Evolutionary conservation across 139 green algal genomes (phyloP), one percentile per base, ranked within the genome.

Genomic region (Trebouxia sp.): DNA sequence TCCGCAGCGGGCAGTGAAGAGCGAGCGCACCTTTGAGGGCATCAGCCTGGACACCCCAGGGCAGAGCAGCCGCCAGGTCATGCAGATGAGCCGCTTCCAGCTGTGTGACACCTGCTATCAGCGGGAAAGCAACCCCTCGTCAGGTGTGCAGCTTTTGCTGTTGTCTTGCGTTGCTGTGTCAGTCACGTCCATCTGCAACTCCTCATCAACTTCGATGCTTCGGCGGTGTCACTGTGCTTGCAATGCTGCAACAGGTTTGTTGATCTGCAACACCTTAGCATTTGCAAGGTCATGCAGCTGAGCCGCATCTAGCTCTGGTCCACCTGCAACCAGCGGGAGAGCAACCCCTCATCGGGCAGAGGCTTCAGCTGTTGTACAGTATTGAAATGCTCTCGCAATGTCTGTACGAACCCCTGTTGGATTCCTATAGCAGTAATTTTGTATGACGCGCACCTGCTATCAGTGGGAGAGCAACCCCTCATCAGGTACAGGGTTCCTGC

Each of bases 1-100:
- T 37, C 88, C 88, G 37, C 32, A 74, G 6, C 70, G 80, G 32
- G 67, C 86, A 2, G 80, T 84, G 55, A 80, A 83, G 38, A 84
- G 82, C 28, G 91, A 92, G 85, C 91, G 91, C 77, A 91, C 85
- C 26, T 96, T 97, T 76, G 93, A 97, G 82, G 94, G 94, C 89
- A 95, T 97, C 80, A 83, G 83, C 56, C 85, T 97, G 72, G 93
- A 95, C 79, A 83, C 80, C 17, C 89, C 86, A 6, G 91, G 91
- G 24, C 35, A 50, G 47, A 76, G 80, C 17, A 78, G 81, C 79
- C 82, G 43, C 65, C 55, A 72, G 17, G 79, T 85, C 12, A 30
- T 83, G 20, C 37, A 78, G 30, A 75, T 90, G 72, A 80, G 69
- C 9, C 80, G 85, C 76, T 89, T 92, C 66, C 84, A 90, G 81